Conservation (phyloP, 805 yeast species). For the Yarrowia deformans region DNA sequence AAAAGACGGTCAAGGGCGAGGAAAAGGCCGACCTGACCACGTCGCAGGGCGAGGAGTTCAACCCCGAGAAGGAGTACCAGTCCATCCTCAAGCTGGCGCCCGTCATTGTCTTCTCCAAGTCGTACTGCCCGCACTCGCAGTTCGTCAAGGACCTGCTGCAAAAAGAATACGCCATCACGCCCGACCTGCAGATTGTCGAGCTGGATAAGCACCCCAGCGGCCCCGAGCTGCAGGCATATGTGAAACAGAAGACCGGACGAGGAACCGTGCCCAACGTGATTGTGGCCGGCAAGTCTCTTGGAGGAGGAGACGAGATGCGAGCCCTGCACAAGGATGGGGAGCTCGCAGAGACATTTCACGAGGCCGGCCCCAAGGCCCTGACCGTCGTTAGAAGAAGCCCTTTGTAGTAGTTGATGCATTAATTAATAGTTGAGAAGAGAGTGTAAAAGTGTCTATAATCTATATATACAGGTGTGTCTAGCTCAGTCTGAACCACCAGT, state of each 20-base stretch:
- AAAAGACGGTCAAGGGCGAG: slow-evolving; percentile 41
- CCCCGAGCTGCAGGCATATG: slow-evolving; percentile 71
- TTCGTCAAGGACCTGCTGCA: slow-evolving; percentile 70
- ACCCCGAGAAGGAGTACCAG: slow-evolving; percentile 61
- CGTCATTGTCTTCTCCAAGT: slow-evolving; percentile 59
- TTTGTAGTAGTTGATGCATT: slow-evolving; percentile 21
- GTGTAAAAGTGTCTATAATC: not conserved
- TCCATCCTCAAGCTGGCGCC: slow-evolving; percentile 56
- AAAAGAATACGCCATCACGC: slow-evolving; percentile 71
- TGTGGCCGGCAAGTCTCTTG: slow-evolving; percentile 75
- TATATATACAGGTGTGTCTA: not conserved
- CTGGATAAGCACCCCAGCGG: slow-evolving; percentile 84
- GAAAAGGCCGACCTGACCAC: slow-evolving; percentile 44
- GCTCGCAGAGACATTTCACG: slow-evolving; percentile 59
- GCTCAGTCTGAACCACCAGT: slow-evolving; percentile 35
- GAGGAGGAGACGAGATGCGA: slow-evolving; percentile 86
- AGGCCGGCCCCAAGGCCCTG: slow-evolving; percentile 38
- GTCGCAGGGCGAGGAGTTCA: slow-evolving; percentile 51
- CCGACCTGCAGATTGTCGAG: slow-evolving; percentile 77
- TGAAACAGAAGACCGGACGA: slow-evolving; percentile 75
- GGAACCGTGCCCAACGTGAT: slow-evolving; percentile 90
- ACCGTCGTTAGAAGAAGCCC: slow-evolving; percentile 31
- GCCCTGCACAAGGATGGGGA: slow-evolving; percentile 64
- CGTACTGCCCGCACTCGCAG: slow-evolving; percentile 72
- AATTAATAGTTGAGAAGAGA: not conserved